phyloP scores from a whole-genome alignment of 192 early-diverging fungal species.

The Podila verticillata region DNA sequence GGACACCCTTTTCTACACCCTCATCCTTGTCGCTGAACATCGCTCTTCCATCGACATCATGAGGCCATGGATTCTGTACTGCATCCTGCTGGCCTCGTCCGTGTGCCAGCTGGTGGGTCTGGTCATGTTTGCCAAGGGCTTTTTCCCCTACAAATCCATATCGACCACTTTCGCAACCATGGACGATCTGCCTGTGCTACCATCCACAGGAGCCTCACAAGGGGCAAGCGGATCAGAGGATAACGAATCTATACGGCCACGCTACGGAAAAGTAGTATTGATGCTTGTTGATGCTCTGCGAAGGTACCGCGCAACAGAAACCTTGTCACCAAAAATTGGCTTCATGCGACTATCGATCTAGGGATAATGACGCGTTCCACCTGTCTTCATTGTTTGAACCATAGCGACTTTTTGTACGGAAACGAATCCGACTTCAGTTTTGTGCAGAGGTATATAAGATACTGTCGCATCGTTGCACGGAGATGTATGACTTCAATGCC shows the following conservation, averaged over 20 bases:
- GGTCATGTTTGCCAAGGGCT: constrained; percentile 73
- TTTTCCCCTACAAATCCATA: constrained; percentile 82
- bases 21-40: too few relatives aligned
- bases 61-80: constrained; percentile 26
- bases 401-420: constrained; percentile 78
- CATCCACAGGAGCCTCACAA: neutral
- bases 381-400: neutral
- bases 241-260: constrained; percentile 20
- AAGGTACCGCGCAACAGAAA: constrained; percentile 49
- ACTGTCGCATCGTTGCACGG: neutral
- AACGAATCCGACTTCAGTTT: constrained; percentile 72
- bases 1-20: neutral
- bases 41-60: constrained; percentile 10
- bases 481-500: neutral
- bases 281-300: constrained; percentile 81
- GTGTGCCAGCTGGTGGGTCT: constrained; percentile 67
- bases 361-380: too few relatives aligned
- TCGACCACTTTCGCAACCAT: constrained; percentile 68
- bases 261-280: constrained; percentile 69
- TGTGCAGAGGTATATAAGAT: constrained; percentile 59
- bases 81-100: constrained; percentile 34
- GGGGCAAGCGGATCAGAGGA: neutral
- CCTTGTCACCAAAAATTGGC: neutral
- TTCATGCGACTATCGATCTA: constrained; percentile 45
- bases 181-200: constrained; percentile 44